A percentile compares a stretch with the other conserved stretches of the same genome.
Evolutionary conservation across 352 stramenopile genomes (phyloP).

Genomic region (Globisporangium iwayamae): DNA sequence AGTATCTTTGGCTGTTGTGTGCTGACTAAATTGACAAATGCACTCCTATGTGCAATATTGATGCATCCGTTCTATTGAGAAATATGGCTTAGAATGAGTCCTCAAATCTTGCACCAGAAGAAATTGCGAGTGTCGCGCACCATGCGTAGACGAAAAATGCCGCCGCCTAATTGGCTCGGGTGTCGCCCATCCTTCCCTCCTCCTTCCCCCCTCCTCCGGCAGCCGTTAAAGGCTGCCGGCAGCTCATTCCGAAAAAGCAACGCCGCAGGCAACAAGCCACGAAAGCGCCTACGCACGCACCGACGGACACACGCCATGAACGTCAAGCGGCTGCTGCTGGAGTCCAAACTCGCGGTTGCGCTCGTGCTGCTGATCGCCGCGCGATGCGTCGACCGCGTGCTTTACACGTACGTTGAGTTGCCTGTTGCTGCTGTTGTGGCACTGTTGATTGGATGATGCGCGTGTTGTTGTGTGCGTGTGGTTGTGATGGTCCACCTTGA

Average conservation of each 20-base stretch:
- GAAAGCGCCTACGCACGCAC: not conserved
- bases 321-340: slow-evolving; percentile 73
- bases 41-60: too few relatives aligned
- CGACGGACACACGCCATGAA: slow-evolving; percentile 29
- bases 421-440: not conserved
- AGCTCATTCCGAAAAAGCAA: slow-evolving; percentile 12
- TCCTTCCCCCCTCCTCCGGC: not conserved
- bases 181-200: not conserved
- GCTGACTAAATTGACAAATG: too few relatives aligned
- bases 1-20: too few relatives aligned
- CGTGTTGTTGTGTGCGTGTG: not conserved
- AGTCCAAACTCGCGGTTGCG: slow-evolving; percentile 82
- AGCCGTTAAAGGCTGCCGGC: not conserved
- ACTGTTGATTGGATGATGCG: not conserved
- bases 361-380: slow-evolving; percentile 74
- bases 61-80: too few relatives aligned
- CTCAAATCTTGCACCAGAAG: slow-evolving; percentile 3
- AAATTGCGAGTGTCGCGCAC: slow-evolving; percentile 2
- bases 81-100: not conserved
- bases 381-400: slow-evolving; percentile 78
- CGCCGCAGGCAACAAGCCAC: not conserved
- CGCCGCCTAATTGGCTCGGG: slow-evolving; percentile 5
- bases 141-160: slow-evolving; percentile 1
- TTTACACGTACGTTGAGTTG: slow-evolving; percentile 69
- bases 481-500: not conserved